Evolutionary conservation across 352 stramenopile genomes (phyloP).

Genomic region (Phytophthora boehmeriae): DNA sequence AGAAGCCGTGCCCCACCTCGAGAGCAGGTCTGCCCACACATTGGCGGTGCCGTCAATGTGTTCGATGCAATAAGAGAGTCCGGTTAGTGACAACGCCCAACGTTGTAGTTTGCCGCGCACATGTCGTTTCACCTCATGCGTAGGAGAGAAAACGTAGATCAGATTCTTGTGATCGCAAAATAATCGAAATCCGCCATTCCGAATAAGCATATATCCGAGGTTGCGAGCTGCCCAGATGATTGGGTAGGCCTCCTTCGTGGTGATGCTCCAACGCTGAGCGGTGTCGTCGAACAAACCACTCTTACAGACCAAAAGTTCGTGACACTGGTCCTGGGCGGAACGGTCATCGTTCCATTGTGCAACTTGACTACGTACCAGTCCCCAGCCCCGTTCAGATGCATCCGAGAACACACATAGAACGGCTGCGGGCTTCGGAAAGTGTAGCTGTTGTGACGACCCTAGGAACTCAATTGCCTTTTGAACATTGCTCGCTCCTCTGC

Average conservation of each 20-base stretch:
- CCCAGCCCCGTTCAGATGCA: constrained; percentile 7
- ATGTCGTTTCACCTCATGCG: constrained; percentile 14
- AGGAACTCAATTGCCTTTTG: constrained; percentile 2
- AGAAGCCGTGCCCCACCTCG: constrained; percentile 5
- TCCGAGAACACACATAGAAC: constrained; percentile 9
- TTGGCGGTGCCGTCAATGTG: constrained; percentile 10
- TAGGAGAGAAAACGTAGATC: constrained; percentile 27
- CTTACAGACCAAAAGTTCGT: constrained; percentile 17
- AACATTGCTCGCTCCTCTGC: background rate
- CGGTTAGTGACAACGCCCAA: constrained; percentile 20
- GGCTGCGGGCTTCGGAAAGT: background rate
- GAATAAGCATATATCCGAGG: background rate
- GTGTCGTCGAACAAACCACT: constrained; percentile 11
- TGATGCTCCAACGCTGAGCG: constrained; percentile 11
- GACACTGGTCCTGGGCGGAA: background rate
- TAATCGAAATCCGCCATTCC: constrained; percentile 5
- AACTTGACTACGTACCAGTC: constrained; percentile 12
- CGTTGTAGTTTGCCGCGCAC: too few relatives aligned
- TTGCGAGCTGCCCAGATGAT: constrained; percentile 5
- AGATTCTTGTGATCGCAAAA: constrained; percentile 29
- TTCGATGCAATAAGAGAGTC: constrained; percentile 19
- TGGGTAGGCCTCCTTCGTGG: constrained; percentile 22
- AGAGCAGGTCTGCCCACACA: constrained; percentile 17
- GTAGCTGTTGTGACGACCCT: background rate
- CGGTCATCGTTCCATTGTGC: background rate